Percentiles rank a stretch among this genome's conserved stretches.
These are phyloP conservation scores for Tylopilus orsonianus DNA, from an alignment of 1,284 basidiomycete species.

Conservation along the genomic window DNA sequence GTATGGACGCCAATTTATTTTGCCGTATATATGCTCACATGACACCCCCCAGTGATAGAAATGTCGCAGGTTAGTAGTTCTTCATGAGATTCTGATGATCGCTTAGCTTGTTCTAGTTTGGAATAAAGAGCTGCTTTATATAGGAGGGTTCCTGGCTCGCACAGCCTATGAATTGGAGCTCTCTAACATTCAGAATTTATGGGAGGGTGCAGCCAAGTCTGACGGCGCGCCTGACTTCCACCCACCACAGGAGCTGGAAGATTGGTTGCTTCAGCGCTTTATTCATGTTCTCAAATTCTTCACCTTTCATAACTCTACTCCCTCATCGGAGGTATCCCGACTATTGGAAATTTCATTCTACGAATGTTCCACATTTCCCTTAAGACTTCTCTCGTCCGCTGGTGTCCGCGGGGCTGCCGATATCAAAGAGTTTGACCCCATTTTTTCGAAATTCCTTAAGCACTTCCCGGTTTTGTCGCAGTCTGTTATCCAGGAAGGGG, in stretches of 20 bases:
- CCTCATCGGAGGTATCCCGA: slow-evolving; percentile 81
- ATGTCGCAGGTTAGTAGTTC: slow-evolving; percentile 59
- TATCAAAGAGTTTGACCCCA: slow-evolving; percentile 78
- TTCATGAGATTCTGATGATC: not conserved
- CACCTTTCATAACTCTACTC: slow-evolving; percentile 85
- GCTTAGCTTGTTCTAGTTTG: slow-evolving; percentile 51
- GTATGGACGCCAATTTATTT: not conserved
- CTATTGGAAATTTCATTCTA: slow-evolving; percentile 85
- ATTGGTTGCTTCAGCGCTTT: slow-evolving; percentile 60
- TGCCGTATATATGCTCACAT: slow-evolving; percentile 6
- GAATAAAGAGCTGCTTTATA: slow-evolving; percentile 85
- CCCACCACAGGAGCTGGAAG: slow-evolving; percentile 44
- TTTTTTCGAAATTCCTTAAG: slow-evolving; percentile 79
- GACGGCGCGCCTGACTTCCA: slow-evolving; percentile 19
- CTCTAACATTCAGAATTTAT: slow-evolving; percentile 51
- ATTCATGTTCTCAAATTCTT: slow-evolving; percentile 90
- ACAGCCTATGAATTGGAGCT: slow-evolving; percentile 89
- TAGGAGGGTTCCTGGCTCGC: slow-evolving; percentile 82
- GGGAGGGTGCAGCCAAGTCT: slow-evolving; percentile 48
- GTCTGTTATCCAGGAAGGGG: slow-evolving; percentile 62
- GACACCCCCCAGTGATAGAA: slow-evolving; percentile 57
- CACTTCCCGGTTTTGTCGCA: slow-evolving; percentile 77
- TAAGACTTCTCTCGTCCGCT: slow-evolving; percentile 79
- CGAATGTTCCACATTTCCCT: slow-evolving; percentile 49
- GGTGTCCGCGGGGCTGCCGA: slow-evolving; percentile 74